phyloP scores from a whole-genome alignment of 352 stramenopile species.

The Pythium graminicola region DNA sequence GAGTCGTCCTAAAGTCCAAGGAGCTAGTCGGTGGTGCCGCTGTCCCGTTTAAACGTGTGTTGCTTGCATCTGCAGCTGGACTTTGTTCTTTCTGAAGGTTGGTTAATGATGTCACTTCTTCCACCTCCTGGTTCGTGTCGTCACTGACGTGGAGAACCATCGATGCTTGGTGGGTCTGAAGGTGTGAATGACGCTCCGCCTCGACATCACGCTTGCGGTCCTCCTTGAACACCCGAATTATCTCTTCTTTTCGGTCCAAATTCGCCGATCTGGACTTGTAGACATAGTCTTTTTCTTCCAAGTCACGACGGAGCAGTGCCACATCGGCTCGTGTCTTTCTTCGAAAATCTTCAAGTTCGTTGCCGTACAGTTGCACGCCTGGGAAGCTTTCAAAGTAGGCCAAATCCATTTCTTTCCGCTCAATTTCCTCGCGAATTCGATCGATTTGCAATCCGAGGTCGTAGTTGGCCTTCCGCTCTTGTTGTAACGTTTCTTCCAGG shows the following conservation, averaged over 20 bases:
- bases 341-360: slow-evolving; percentile 45
- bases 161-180: neutral
- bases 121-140: neutral
- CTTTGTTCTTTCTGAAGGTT: too few relatives aligned
- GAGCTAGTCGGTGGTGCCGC: neutral
- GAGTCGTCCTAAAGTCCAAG: neutral
- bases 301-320: slow-evolving; percentile 27
- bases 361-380: slow-evolving; percentile 42
- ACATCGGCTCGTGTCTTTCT: slow-evolving; percentile 35
- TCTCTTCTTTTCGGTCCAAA: slow-evolving; percentile 63
- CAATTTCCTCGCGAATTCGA: slow-evolving; percentile 52
- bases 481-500: slow-evolving; percentile 53
- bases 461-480: slow-evolving; percentile 37
- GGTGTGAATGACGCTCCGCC: slow-evolving; percentile 17
- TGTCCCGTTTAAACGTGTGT: neutral
- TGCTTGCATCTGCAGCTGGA: too few relatives aligned
- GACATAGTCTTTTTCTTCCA: slow-evolving; percentile 50
- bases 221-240: slow-evolving; percentile 64
- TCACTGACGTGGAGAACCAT: neutral
- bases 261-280: slow-evolving; percentile 42
- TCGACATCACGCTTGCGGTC: slow-evolving; percentile 54
- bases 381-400: slow-evolving; percentile 69
- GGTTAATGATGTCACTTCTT: neutral
- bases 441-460: slow-evolving; percentile 45
- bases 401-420: slow-evolving; percentile 72